phyloP scores from a whole-genome alignment of 108 stramenopile species.

The Stephanodiscus minutulus region DNA sequence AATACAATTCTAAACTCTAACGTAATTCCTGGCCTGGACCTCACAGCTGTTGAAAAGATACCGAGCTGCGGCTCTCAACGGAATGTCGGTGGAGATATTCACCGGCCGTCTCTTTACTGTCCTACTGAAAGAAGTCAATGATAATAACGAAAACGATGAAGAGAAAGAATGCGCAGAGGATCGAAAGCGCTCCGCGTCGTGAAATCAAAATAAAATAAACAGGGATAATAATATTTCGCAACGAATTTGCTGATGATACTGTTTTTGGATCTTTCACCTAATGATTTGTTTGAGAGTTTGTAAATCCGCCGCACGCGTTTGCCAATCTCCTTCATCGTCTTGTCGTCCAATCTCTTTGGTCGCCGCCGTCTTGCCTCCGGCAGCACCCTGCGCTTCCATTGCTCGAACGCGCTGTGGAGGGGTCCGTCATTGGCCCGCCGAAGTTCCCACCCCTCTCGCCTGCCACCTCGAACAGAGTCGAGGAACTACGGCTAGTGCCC shows the following conservation, averaged over 20 bases:
- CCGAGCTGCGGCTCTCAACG: not conserved
- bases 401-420: slow-evolving; percentile 17
- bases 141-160: not conserved
- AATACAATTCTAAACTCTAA: no score
- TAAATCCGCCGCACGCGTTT: slow-evolving; percentile 23
- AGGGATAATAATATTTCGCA: not conserved
- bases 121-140: slow-evolving; percentile 4
- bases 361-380: slow-evolving; percentile 8
- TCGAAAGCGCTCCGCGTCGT: not conserved
- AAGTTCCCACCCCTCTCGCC: not conserved
- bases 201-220: no score
- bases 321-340: slow-evolving; percentile 12
- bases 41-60: not conserved
- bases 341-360: not conserved
- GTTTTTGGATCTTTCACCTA: not conserved
- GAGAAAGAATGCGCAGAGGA: no score
- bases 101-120: not conserved
- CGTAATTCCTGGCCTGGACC: not conserved
- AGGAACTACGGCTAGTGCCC: not conserved
- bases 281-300: slow-evolving; percentile 16
- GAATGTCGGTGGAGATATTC: not conserved
- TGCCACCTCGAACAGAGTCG: not conserved
- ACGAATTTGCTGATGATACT: no score
- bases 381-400: slow-evolving; percentile 33
- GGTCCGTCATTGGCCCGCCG: not conserved